Evolutionary conservation across 345 rosid genomes (phyloP), one percentile per base, ranked within the genome.

Genomic region (Hibiscus mutabilis): DNA sequence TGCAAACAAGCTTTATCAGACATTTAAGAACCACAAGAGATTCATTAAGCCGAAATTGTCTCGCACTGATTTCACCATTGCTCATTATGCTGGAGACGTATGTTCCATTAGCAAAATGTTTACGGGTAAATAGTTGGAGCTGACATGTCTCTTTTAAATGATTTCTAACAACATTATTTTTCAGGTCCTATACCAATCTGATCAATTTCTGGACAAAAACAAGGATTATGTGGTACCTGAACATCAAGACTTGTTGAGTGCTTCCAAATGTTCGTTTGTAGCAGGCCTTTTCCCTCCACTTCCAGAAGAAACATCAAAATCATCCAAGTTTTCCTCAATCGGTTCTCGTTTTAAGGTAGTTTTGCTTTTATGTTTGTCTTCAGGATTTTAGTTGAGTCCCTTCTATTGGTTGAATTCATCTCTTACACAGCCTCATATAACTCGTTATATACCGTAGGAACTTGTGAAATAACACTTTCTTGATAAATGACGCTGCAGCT

Each of bases 51-150:
- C 99, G 63, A 91, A 94, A 79, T 76, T 95, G 66, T 95, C 99
- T 31, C 92, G 97, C 59, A 95, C 99, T 21, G 99, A 91, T 87
- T 95, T 95, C 69, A 82, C 93, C 46, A 82, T 95, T 27, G 80
- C 85, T 22, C 99, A 95, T 84, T 95, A 95, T 81, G 97, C 99
- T 71, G 99, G 99, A 79, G 98, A 95, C 80, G 98, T 91, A 79
- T 51, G 78, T 74, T 79, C 16, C 58, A 9, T 4, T 10, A 67
- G 59, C 16, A 27, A 49, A 47, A 42, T 49, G 59, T 29, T 22
- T 8, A 67, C 15, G 57, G 16, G 57, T 46, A 46, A 46, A 15
- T 2, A n/a, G 40, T 27, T n/a, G 25, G 24, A 67, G 19, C 25
- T 72, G 33, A 24, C 15, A 12, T 52, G 37, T 70, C 15, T 22